Conservation (phyloP, 345 rosid genomes). For the Lagerstroemia speciosa region DNA sequence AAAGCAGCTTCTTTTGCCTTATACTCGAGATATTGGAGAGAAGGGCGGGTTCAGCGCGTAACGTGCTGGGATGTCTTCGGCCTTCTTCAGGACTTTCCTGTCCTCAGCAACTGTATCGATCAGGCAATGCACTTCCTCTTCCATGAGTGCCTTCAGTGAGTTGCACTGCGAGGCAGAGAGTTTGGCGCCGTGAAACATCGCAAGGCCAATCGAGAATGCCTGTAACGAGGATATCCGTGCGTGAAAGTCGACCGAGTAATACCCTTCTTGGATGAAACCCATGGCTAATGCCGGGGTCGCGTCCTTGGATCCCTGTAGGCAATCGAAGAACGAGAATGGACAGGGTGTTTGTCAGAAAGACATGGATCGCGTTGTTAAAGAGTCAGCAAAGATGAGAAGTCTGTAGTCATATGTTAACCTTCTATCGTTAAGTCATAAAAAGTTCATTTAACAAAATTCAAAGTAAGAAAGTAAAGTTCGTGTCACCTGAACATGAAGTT, state of each 20-base stretch:
- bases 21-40: constrained; percentile 84
- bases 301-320: constrained; percentile 60
- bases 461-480: not conserved
- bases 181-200: constrained; percentile 50
- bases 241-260: constrained; percentile 77
- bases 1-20: constrained; percentile 6
- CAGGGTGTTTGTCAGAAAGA: not conserved
- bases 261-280: constrained; percentile 46
- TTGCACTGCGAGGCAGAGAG: constrained; percentile 27
- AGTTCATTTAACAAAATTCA: not conserved
- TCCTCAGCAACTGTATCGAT: constrained; percentile 53
- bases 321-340: constrained; percentile 10
- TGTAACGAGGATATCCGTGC: constrained; percentile 78
- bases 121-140: constrained; percentile 62
- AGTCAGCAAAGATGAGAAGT: not conserved
- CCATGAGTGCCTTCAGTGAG: constrained; percentile 57
- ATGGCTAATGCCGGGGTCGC: constrained; percentile 59
- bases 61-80: constrained; percentile 40
- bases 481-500: constrained; percentile 61
- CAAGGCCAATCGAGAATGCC: constrained; percentile 84
- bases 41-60: constrained; percentile 73
- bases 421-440: not conserved
- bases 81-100: constrained; percentile 29
- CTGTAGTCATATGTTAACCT: not conserved
- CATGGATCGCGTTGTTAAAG: not conserved